Base-by-base conservation (phyloP, 2,329 filamentous ascomycete species). In the Beauveria sp. region DNA sequence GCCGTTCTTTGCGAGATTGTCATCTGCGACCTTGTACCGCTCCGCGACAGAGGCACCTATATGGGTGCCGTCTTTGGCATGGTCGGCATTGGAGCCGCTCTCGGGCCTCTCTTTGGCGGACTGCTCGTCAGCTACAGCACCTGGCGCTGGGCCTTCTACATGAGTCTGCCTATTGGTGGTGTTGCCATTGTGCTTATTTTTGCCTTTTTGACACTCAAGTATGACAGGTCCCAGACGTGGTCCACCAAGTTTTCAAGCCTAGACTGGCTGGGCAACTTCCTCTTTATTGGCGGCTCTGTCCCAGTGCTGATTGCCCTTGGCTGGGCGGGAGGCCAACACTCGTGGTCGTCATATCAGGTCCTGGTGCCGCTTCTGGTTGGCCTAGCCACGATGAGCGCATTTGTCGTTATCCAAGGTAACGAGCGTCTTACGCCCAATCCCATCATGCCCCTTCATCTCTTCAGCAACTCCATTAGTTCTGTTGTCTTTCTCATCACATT, bases 291-390 rank as follows among this genome's bases (percentile, higher is more conserved):
- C 0, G 71, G 73, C 0, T 69, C 73, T 10, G 68, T 73, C 0
- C 67, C 76, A 6, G 64, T 85, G 18, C 77, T 83, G 40, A 71
- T 85, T 3, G 81, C 75, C 4, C 73, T 83, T 10, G 77, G 79
- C 0, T 84, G 82, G 82, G 81, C 76, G 3, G 81, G 82, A 3
- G 75, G 75, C 8, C 73, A 74, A 1, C 81, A 83, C 65, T 65
- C 74, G 0, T 85, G 82, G 82, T 68, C 69, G n/a, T 74, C 76
- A 16, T 72, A 74, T 0, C 71, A 76, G 2, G 80, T 84, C 1
- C 65, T 84, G 0, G 76, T 74, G 3, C 77, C 82, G 2, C 67
- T 85, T 3, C 66, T 80, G 22, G 60, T 80, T 0, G 81, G 82
- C 1, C 66, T 69, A 0, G 62, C 72, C 18, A 74, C 74, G 3